Percentiles rank a stretch among this genome's conserved stretches.
Conservation (phyloP, 1,284 basidiomycete species). For the Tilletia walkeri region DNA sequence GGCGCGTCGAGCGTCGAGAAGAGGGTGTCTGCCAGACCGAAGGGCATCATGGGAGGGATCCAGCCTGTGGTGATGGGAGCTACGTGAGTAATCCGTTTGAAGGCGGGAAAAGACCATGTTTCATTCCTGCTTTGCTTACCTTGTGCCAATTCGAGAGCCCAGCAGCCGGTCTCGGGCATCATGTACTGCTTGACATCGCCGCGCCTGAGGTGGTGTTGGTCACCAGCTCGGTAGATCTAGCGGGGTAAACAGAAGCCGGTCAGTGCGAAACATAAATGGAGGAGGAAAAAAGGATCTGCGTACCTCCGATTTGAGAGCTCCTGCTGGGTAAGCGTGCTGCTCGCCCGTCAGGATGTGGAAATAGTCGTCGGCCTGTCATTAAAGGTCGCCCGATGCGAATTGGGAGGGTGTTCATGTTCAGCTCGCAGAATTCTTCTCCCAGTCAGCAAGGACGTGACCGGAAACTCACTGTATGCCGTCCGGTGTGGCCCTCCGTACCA, state of each 20-base stretch:
- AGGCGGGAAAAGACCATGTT: neutral
- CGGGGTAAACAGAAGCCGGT: neutral
- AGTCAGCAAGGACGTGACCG: too few relatives aligned
- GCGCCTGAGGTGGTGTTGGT: slow-evolving; percentile 76
- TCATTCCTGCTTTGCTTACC: slow-evolving; percentile 60
- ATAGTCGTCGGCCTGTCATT: slow-evolving; percentile 76
- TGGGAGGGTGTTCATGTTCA: neutral
- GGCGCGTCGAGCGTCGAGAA: slow-evolving; percentile 84
- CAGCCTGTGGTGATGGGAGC: slow-evolving; percentile 34
- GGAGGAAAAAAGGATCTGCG: slow-evolving; percentile 18
- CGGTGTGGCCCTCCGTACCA: slow-evolving; percentile 93
- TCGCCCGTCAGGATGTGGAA: slow-evolving; percentile 92
- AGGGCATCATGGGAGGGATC: slow-evolving; percentile 66
- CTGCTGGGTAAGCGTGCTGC: slow-evolving; percentile 85
- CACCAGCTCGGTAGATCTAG: slow-evolving; percentile 72
- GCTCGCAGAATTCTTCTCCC: too few relatives aligned
- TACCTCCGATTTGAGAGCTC: slow-evolving; percentile 74
- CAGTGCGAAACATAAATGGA: too few relatives aligned
- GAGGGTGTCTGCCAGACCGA: slow-evolving; percentile 81
- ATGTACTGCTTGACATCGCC: slow-evolving; percentile 93
- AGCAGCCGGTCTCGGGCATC: slow-evolving; percentile 85
- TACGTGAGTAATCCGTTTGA: neutral
- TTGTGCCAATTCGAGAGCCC: slow-evolving; percentile 88
- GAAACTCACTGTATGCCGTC: slow-evolving; percentile 69
- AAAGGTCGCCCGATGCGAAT: too few relatives aligned